Conservation (phyloP, 1,284 basidiomycete genomes). For the Fomitopsis betulina region DNA sequence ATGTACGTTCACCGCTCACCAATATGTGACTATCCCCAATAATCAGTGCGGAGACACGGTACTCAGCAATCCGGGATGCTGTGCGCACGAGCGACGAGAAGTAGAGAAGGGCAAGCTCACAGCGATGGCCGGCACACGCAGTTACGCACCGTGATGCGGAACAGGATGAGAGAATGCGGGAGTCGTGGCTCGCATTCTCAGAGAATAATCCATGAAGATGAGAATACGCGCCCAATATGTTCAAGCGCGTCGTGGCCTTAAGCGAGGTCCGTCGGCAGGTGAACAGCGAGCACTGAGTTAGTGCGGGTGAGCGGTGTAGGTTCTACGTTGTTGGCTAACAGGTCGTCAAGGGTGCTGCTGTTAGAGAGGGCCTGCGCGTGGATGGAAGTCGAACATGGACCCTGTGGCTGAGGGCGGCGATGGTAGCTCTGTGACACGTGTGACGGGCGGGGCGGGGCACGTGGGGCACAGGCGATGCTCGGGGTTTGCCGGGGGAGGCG, state of each 20-base stretch:
- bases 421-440: neutral
- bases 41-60: neutral
- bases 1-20: neutral
- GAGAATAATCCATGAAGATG: neutral
- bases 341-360: neutral
- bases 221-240: neutral
- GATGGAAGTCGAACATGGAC: neutral
- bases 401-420: neutral
- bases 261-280: neutral
- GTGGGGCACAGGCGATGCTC: slow-evolving; percentile 1
- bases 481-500: neutral
- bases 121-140: neutral
- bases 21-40: neutral
- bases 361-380: neutral
- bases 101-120: neutral
- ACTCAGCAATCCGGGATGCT: neutral
- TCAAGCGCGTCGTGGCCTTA: slow-evolving; percentile 2
- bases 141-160: slow-evolving; percentile 5
- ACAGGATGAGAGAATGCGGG: neutral
- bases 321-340: neutral
- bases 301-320: neutral
- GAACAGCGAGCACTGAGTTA: neutral
- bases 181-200: neutral
- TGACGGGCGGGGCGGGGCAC: neutral
- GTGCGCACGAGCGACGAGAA: neutral